A percentile compares a stretch with the other conserved stretches of the same genome.
These are phyloP conservation scores for Schizonepeta tenuifolia DNA, from an alignment of 257 asterid genomes.

Conservation along the genomic window DNA sequence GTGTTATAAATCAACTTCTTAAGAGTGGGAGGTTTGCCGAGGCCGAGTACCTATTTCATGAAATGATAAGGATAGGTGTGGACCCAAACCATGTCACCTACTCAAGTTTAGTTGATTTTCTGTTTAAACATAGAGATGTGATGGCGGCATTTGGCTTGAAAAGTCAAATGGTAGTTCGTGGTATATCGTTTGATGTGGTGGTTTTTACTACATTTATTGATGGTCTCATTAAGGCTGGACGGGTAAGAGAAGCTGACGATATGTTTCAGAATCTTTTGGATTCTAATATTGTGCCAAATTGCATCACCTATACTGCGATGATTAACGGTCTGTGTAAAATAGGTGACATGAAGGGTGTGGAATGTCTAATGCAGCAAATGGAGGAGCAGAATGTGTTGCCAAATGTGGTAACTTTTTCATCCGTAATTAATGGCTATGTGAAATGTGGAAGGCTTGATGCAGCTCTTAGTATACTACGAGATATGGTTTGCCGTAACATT, in stretches of 20 bases:
- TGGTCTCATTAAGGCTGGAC: slow-evolving; percentile 80
- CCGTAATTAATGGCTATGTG: slow-evolving; percentile 69
- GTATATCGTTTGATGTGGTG: slow-evolving; percentile 74
- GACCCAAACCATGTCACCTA: slow-evolving; percentile 81
- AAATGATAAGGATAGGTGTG: slow-evolving; percentile 62
- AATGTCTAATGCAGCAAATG: slow-evolving; percentile 68
- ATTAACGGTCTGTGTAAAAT: slow-evolving; percentile 68
- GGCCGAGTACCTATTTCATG: slow-evolving; percentile 57
- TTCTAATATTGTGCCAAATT: slow-evolving; percentile 55
- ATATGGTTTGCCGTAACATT: slow-evolving; percentile 59
- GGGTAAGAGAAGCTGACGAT: slow-evolving; percentile 62
- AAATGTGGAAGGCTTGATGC: slow-evolving; percentile 72
- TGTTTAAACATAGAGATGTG: slow-evolving; percentile 51
- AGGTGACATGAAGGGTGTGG: slow-evolving; percentile 65
- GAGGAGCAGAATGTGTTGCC: slow-evolving; percentile 56
- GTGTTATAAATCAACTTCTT: slow-evolving; percentile 62
- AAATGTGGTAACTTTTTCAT: slow-evolving; percentile 71
- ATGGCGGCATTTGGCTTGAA: slow-evolving; percentile 67
- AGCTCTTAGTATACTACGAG: slow-evolving; percentile 51
- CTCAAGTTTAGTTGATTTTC: slow-evolving; percentile 61
- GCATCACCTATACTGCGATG: slow-evolving; percentile 68
- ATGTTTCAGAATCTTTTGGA: slow-evolving; percentile 55
- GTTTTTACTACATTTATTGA: slow-evolving; percentile 67
- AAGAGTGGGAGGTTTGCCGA: slow-evolving; percentile 61
- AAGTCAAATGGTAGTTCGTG: slow-evolving; percentile 86